Percentiles rank a stretch among this genome's conserved stretches.
These are phyloP conservation scores for Thuidium tamariscinum DNA, from an alignment of 225 moss, liverwort and hornwort species.

Conservation along the genomic window DNA sequence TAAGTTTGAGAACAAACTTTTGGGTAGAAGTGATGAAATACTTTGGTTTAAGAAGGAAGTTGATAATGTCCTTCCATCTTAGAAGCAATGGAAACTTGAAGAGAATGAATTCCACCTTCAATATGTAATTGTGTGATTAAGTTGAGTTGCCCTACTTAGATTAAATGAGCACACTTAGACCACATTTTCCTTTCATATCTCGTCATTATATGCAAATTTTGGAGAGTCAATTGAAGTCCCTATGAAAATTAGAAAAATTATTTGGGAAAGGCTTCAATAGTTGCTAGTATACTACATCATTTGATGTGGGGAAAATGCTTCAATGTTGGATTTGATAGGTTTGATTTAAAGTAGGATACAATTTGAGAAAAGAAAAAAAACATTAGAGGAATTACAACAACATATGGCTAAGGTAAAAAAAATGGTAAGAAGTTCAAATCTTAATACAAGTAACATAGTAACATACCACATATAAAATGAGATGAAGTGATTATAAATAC, in stretches of 20 bases:
- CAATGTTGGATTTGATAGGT: neutral
- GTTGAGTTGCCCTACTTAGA: neutral
- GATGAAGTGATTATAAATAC: neutral
- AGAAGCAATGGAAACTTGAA: neutral
- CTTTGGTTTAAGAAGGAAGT: neutral
- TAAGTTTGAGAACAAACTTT: too few species aligned
- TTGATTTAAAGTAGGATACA: neutral
- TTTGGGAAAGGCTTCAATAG: neutral
- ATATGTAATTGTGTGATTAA: neutral
- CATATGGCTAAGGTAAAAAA: neutral
- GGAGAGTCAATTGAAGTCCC: neutral
- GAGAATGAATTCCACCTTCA: neutral
- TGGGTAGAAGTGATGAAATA: neutral
- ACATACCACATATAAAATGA: neutral
- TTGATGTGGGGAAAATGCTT: neutral
- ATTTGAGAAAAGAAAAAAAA: neutral
- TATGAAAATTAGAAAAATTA: neutral
- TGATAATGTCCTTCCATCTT: neutral
- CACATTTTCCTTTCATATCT: neutral
- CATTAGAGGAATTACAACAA: neutral
- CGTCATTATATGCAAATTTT: neutral
- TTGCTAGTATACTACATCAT: neutral
- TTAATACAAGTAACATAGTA: neutral
- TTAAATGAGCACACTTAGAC: neutral
- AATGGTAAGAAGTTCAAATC: neutral